phyloP scores from a whole-genome alignment of 1,139 yeast species.

The Blastobotrys malaysiensis region DNA sequence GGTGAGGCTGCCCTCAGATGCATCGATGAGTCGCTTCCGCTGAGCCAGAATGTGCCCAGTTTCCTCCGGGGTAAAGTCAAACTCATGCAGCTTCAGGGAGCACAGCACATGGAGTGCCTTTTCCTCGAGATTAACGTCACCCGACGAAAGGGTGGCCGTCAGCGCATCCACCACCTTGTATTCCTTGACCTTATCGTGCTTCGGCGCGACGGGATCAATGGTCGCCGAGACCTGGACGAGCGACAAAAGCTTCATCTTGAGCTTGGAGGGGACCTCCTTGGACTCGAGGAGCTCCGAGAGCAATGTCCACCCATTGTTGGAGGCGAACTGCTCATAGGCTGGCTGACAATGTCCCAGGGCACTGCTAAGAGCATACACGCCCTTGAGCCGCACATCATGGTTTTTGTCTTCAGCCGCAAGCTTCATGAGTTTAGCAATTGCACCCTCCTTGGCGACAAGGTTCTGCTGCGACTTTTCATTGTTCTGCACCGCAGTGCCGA shows the following conservation, averaged over 20 bases:
- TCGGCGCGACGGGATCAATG: constrained; percentile 43
- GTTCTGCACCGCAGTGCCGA: constrained; percentile 92
- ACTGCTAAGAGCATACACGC: constrained; percentile 72
- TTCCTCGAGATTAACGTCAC: constrained; percentile 49
- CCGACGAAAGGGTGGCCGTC: constrained; percentile 32
- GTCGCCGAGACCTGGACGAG: constrained; percentile 49
- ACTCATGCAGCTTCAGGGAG: constrained; percentile 42
- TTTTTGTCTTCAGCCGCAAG: constrained; percentile 24
- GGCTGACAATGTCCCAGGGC: constrained; percentile 63
- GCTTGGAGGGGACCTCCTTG: constrained; percentile 31
- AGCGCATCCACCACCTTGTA: constrained; percentile 40
- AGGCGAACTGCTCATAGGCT: constrained; percentile 52
- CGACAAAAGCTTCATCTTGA: constrained; percentile 46
- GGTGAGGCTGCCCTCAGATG: constrained; percentile 14
- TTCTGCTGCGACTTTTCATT: constrained; percentile 43
- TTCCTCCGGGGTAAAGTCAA: constrained; percentile 47
- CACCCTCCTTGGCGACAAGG: constrained; percentile 22
- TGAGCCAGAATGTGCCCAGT: constrained; percentile 38
- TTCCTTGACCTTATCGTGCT: constrained; percentile 39
- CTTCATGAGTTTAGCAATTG: constrained; percentile 24
- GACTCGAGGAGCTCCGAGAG: constrained; percentile 28
- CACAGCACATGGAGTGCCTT: constrained; percentile 52
- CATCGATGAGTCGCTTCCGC: constrained; percentile 29
- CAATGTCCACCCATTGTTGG: constrained; percentile 58
- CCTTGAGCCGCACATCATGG: constrained; percentile 46